Base-by-base conservation (phyloP, 2,329 filamentous ascomycete genomes). In the Drechslerella dactyloides region DNA sequence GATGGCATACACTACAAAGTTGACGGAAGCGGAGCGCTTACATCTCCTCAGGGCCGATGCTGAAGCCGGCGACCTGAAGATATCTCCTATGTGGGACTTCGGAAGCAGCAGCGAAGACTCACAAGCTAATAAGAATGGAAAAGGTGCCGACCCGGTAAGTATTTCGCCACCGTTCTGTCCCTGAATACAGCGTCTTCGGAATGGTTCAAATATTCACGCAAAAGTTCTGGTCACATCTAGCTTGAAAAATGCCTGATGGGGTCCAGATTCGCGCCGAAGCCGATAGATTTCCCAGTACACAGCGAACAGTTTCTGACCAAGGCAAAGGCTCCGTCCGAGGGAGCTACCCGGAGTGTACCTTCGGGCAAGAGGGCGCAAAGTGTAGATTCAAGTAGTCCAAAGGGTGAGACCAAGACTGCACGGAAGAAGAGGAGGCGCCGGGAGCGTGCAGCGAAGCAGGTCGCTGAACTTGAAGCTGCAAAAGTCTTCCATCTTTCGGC, bases 251-350 rank as follows among this genome's bases (percentile, higher is more conserved):
- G 44, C 5, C 2, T 48, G 19, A 8, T 48, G 19, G 15, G 19
- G 44, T 48, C 44, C 11, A 48, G 44, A 23, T 48, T 48, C 11
- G 44, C 44, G 21, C 44, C 44, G 11, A 48, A 33, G 27, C 27
- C 27, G n/a, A n/a, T n/a, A n/a, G n/a, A n/a, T n/a, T n/a, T n/a
- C n/a, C n/a, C n/a, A n/a, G n/a, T n/a, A n/a, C n/a, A n/a, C n/a
- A n/a, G n/a, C n/a, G n/a, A n/a, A n/a, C n/a, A n/a, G n/a, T n/a
- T n/a, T n/a, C n/a, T n/a, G n/a, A n/a, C n/a, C n/a, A n/a, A n/a
- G n/a, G n/a, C n/a, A n/a, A n/a, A n/a, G n/a, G n/a, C n/a, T n/a
- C n/a, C n/a, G n/a, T n/a, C n/a, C n/a, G n/a, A n/a, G n/a, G n/a
- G n/a, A n/a, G n/a, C n/a, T n/a, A n/a, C n/a, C n/a, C n/a, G n/a